Evolutionary conservation across 176 grass and related monocot genomes (phyloP).

Genomic region (Hyparrhenia diplandra): DNA sequence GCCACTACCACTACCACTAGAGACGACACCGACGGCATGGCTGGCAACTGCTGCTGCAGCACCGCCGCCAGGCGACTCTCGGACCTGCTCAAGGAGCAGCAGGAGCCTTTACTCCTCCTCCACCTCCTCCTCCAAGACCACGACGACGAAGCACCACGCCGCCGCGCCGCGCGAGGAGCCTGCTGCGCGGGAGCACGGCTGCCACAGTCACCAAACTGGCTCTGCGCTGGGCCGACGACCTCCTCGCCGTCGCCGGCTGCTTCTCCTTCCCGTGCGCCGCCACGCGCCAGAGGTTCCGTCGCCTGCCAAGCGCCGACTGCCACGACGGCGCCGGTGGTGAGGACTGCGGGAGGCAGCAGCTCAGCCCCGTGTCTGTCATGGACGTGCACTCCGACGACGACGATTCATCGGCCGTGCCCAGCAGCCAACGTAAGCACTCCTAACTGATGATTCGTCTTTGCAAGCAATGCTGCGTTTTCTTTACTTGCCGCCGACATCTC

Average conservation of each 20-base stretch:
- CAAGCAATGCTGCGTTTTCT: no score
- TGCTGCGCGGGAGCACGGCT: not conserved
- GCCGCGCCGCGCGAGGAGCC: not conserved
- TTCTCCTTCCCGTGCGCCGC: slow-evolving; percentile 1
- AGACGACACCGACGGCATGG: no score
- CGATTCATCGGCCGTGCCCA: not conserved
- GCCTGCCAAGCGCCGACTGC: not conserved
- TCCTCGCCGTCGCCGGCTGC: slow-evolving; percentile 30
- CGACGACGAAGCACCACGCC: not conserved
- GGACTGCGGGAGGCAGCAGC: slow-evolving; percentile 33
- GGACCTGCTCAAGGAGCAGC: slow-evolving; percentile 78
- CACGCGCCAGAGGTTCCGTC: slow-evolving; percentile 19
- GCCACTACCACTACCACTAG: no score
- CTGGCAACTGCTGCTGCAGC: not conserved
- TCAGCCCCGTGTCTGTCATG: slow-evolving; percentile 81
- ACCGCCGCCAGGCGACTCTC: slow-evolving; percentile 47
- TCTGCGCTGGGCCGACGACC: not conserved
- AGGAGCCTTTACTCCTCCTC: slow-evolving; percentile 72
- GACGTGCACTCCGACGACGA: slow-evolving; percentile 58
- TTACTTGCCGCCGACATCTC: not conserved
- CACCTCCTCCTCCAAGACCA: not conserved
- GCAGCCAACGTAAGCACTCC: not conserved
- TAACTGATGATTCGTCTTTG: no score
- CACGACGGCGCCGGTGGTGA: not conserved
- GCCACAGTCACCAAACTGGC: not conserved